Percentiles rank a stretch among this genome's conserved stretches.
phyloP scores from a whole-genome alignment of 2,329 filamentous ascomycete species.

The Septoria petroselini region DNA sequence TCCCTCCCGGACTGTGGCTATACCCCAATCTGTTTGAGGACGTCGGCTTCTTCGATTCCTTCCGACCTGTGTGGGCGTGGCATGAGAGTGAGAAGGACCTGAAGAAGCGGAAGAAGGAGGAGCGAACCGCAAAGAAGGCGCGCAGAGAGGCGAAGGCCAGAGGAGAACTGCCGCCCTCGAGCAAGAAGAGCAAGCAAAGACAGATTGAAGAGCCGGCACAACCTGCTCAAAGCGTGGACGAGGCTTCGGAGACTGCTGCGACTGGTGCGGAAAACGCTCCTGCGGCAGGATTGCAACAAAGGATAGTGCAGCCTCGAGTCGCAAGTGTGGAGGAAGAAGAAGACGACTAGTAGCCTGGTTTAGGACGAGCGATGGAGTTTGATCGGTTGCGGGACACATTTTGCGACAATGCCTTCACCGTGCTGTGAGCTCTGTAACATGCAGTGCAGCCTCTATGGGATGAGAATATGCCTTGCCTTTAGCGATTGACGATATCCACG shows the following conservation, averaged over 20 bases:
- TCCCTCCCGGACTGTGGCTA: slow-evolving; percentile 89
- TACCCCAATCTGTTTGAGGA: slow-evolving; percentile 98
- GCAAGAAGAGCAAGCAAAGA: slow-evolving; percentile 23
- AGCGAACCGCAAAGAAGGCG: slow-evolving; percentile 35
- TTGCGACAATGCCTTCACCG: neutral
- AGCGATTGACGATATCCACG: neutral
- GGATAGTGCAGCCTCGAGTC: slow-evolving; percentile 31
- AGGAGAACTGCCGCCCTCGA: slow-evolving; percentile 21
- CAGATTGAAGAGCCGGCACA: slow-evolving; percentile 18
- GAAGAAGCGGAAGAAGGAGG: slow-evolving; percentile 41
- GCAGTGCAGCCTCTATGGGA: neutral
- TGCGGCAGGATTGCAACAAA: slow-evolving; percentile 25
- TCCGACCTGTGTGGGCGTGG: slow-evolving; percentile 96
- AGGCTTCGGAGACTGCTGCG: slow-evolving; percentile 20
- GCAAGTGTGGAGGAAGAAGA: slow-evolving; percentile 35
- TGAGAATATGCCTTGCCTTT: neutral
- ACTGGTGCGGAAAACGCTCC: slow-evolving; percentile 27
- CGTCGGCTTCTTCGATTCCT: slow-evolving; percentile 96
- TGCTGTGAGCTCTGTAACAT: neutral
- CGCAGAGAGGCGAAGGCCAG: slow-evolving; percentile 34
- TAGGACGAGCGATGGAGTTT: slow-evolving; percentile 22
- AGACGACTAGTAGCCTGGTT: slow-evolving; percentile 26
- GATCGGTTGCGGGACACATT: neutral
- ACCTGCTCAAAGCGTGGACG: slow-evolving; percentile 11
- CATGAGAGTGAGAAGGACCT: slow-evolving; percentile 56